A percentile compares a stretch with the other conserved stretches of the same genome.
phyloP scores from a whole-genome alignment of 148 eudicot species.

The Fagopyrum homotropicum region DNA sequence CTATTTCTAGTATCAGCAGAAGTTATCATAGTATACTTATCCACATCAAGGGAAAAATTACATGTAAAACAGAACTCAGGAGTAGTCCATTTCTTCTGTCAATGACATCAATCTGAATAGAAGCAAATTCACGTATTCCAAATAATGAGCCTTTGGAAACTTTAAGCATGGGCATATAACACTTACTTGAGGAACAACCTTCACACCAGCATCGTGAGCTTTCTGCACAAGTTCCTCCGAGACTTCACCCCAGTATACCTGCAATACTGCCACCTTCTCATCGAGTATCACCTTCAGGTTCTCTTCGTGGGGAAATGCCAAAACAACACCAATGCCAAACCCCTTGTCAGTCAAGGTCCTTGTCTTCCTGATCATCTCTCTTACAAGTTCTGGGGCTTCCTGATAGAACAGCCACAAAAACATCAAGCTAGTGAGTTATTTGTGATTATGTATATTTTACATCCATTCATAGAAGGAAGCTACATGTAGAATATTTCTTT shows the following conservation, averaged over 20 bases:
- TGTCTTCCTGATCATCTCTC: constrained; percentile 82
- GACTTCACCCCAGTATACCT: constrained; percentile 87
- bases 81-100: background rate
- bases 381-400: constrained; percentile 76
- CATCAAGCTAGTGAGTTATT: background rate
- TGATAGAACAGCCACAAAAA: constrained; percentile 21
- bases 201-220: constrained; percentile 86
- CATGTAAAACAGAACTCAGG: background rate
- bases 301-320: constrained; percentile 89
- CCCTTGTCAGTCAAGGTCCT: constrained; percentile 68
- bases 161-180: background rate
- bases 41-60: too few species aligned
- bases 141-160: background rate
- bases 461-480: background rate
- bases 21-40: too few species aligned
- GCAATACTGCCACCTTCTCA: constrained; percentile 78
- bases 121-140: background rate
- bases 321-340: constrained; percentile 75
- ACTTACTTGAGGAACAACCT: constrained; percentile 86
- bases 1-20: too few species aligned
- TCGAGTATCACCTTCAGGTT: constrained; percentile 74
- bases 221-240: constrained; percentile 54
- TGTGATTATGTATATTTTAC: background rate
- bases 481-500: background rate
- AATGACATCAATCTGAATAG: background rate